Conservation (phyloP, 768 basidiomycete species). For the Agrocybe pediades region DNA sequence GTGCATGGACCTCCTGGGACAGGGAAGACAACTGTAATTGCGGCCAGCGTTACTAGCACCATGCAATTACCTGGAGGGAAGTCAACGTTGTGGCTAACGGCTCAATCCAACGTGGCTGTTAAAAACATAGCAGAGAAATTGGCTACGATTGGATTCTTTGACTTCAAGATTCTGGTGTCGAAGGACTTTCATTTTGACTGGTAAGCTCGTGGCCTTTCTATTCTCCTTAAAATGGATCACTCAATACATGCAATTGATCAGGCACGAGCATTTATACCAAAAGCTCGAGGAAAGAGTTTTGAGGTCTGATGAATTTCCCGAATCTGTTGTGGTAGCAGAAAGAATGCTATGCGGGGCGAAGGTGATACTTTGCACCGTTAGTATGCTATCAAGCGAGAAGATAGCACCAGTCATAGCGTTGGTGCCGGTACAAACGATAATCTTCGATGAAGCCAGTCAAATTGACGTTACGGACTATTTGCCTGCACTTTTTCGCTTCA, state of each 20-base stretch:
- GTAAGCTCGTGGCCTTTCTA: constrained; percentile 35
- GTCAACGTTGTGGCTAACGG: constrained; percentile 57
- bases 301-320: background rate
- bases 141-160: constrained; percentile 16
- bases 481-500: background rate
- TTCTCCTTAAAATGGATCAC: background rate
- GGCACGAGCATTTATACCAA: background rate
- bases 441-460: background rate
- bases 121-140: constrained; percentile 83
- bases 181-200: constrained; percentile 64
- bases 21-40: constrained; percentile 69
- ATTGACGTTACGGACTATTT: background rate
- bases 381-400: constrained; percentile 53
- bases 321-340: background rate
- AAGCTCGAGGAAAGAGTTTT: background rate
- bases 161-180: constrained; percentile 68
- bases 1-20: constrained; percentile 62
- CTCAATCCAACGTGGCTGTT: constrained; percentile 57
- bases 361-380: constrained; percentile 68
- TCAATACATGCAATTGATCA: background rate
- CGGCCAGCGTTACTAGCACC: constrained; percentile 43
- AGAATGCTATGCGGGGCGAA: constrained; percentile 34
- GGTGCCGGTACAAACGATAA: constrained; percentile 38
- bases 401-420: constrained; percentile 24
- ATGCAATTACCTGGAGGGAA: constrained; percentile 24